Evolutionary conservation across 2,329 filamentous ascomycete genomes (phyloP).

Genomic region (Niveomyces coronatus): DNA sequence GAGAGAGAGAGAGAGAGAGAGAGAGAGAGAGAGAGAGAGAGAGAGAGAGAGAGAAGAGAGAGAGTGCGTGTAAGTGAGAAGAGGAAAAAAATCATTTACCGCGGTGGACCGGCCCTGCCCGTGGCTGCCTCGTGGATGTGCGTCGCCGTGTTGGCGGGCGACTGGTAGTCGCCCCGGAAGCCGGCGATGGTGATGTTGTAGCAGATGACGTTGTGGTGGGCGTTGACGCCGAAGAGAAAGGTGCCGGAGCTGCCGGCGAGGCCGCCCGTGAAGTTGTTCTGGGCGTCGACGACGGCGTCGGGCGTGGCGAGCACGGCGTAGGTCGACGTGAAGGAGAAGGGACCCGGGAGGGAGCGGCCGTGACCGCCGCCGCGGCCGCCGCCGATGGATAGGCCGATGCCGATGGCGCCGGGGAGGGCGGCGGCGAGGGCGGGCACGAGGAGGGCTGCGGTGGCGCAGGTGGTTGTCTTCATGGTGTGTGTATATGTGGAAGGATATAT

Average conservation of each 20-base stretch:
- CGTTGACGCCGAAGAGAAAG: slow-evolving; percentile 45
- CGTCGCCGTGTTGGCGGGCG: slow-evolving; percentile 40
- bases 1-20: no score
- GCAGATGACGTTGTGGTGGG: slow-evolving; percentile 30
- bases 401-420: background rate
- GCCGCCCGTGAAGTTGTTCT: slow-evolving; percentile 27
- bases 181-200: slow-evolving; percentile 40
- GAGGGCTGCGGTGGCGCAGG: background rate
- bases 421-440: background rate
- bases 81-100: no score
- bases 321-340: slow-evolving; percentile 36
- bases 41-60: no score
- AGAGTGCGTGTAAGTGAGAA: no score
- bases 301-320: slow-evolving; percentile 38
- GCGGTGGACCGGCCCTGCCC: slow-evolving; percentile 38
- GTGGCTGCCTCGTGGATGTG: slow-evolving; percentile 41
- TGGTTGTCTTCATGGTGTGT: background rate
- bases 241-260: slow-evolving; percentile 33
- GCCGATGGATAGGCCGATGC: no score
- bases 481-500: background rate
- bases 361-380: background rate
- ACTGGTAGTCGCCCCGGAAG: slow-evolving; percentile 40
- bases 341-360: slow-evolving; percentile 7
- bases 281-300: slow-evolving; percentile 36
- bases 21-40: no score